phyloP scores from a whole-genome alignment of 1,284 basidiomycete species.

The Fomes fomentarius region DNA sequence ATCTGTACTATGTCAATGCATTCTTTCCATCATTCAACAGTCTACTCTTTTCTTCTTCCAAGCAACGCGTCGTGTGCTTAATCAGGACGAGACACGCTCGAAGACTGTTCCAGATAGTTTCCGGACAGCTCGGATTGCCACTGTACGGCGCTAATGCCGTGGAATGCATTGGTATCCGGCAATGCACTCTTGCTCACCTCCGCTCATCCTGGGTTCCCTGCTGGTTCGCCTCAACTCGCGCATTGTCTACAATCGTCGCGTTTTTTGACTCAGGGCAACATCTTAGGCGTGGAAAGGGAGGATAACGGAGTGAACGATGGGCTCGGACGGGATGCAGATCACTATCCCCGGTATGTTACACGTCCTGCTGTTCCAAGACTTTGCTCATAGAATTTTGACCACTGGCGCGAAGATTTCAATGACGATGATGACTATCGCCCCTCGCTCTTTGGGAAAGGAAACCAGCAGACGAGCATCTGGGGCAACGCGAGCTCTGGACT shows the following conservation, averaged over 20 bases:
- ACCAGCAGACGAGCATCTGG: constrained; percentile 44
- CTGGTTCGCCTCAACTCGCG: not conserved
- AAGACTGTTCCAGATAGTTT: no score
- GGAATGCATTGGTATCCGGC: not conserved
- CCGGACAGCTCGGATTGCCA: no score
- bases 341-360: constrained; percentile 71
- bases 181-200: not conserved
- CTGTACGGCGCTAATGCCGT: no score
- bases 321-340: constrained; percentile 72
- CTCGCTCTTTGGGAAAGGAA: constrained; percentile 62
- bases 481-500: constrained; percentile 47
- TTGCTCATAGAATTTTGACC: not conserved
- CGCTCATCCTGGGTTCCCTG: not conserved
- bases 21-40: not conserved
- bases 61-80: not conserved
- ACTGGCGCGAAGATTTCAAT: constrained; percentile 58
- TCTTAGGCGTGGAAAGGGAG: not conserved
- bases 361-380: not conserved
- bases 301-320: constrained; percentile 32
- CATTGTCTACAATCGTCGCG: not conserved
- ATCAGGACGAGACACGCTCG: no score
- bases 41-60: not conserved
- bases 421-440: constrained; percentile 74
- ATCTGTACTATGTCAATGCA: not conserved
- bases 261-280: not conserved